Conservation (phyloP, 495 filamentous ascomycete species). For the Penicillium mononematosum region DNA sequence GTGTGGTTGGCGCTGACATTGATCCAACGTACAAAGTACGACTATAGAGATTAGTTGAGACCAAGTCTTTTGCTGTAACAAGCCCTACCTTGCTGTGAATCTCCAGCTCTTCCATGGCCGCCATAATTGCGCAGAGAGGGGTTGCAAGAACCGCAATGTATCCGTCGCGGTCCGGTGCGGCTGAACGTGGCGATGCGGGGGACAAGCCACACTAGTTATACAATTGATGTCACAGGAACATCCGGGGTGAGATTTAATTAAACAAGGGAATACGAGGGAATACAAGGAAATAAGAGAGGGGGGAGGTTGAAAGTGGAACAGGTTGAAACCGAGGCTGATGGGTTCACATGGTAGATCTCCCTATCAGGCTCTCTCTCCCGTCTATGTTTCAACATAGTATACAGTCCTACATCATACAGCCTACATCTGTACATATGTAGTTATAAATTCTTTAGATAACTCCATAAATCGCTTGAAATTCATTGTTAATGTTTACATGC, state of each 20-base stretch:
- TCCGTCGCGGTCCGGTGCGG: conserved; percentile 27
- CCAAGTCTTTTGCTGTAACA: background rate
- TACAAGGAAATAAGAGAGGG: conserved; percentile 2
- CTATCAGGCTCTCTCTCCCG: background rate
- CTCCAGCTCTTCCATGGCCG: conserved; percentile 94
- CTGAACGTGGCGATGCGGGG: conserved; percentile 23
- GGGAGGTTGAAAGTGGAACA: conserved; percentile 6
- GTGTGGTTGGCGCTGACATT: conserved; percentile 83
- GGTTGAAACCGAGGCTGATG: conserved; percentile 23
- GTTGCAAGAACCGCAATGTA: conserved; percentile 15
- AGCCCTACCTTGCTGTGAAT: conserved; percentile 86
- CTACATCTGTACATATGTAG: too few relatives aligned
- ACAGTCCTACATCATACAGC: background rate
- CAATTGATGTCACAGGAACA: conserved; percentile 3
- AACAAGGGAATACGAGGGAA: background rate
- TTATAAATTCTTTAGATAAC: background rate
- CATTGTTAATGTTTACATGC: conserved; percentile 24
- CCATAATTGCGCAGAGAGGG: conserved; percentile 55
- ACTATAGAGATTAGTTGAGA: conserved; percentile 51
- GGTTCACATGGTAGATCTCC: conserved; percentile 13
- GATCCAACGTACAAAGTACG: conserved; percentile 97
- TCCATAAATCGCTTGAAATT: background rate
- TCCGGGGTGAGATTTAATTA: background rate
- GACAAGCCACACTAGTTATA: conserved; percentile 9
- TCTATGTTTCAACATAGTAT: background rate